These are phyloP conservation scores for Amanita phalloides DNA, from an alignment of 768 basidiomycete species.

Conservation along the genomic window DNA sequence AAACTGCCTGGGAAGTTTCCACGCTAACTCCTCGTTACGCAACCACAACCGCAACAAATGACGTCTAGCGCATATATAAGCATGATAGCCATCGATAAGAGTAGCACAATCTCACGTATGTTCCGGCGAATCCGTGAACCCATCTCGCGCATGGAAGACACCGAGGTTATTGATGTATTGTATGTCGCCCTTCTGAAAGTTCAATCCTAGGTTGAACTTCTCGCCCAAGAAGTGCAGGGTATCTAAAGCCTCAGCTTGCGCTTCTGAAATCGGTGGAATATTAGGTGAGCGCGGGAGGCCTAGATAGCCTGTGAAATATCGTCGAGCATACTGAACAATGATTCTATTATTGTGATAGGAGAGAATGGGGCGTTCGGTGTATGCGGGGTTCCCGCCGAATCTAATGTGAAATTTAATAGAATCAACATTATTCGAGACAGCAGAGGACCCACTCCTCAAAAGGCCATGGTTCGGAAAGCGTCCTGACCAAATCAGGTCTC, in stretches of 20 bases:
- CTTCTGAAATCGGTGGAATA: slow-evolving; percentile 37
- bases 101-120: slow-evolving; percentile 23
- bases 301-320: slow-evolving; percentile 30
- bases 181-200: slow-evolving; percentile 39
- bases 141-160: slow-evolving; percentile 33
- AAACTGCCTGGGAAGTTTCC: slow-evolving; percentile 29
- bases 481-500: slow-evolving; percentile 31
- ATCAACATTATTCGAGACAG: background rate
- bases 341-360: slow-evolving; percentile 27
- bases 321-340: slow-evolving; percentile 36
- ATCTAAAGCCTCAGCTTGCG: slow-evolving; percentile 38
- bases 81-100: slow-evolving; percentile 1
- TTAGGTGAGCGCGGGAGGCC: slow-evolving; percentile 21
- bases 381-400: slow-evolving; percentile 26
- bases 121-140: slow-evolving; percentile 28
- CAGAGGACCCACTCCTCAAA: slow-evolving; percentile 26
- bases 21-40: slow-evolving; percentile 35
- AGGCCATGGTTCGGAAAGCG: slow-evolving; percentile 30
- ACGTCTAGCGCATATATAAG: slow-evolving; percentile 17
- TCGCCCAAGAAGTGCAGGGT: slow-evolving; percentile 33
- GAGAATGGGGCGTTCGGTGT: slow-evolving; percentile 26
- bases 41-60: slow-evolving; percentile 36
- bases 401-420: slow-evolving; percentile 13
- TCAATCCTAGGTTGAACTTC: slow-evolving; percentile 29
- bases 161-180: slow-evolving; percentile 38